Evolutionary conservation across 306 rosid genomes (phyloP), one percentile per base, ranked within the genome.

Genomic region (Cyamopsis tetragonoloba): DNA sequence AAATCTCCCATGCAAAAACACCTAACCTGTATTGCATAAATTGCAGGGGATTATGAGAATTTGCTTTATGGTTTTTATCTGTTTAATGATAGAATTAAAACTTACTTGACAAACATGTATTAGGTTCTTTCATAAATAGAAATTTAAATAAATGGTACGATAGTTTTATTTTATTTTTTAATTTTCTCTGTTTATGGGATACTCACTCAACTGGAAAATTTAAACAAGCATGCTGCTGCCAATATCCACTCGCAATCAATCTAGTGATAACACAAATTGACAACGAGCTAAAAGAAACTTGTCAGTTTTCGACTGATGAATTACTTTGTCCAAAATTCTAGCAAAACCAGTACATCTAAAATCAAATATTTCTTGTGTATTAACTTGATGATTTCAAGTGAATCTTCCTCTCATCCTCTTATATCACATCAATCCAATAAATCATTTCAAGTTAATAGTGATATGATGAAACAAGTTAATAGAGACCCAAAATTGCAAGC

Each of bases 361-460:
- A 19, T 47, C 71, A 47, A 18, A 31, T 44, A 43, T 44, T 30
- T 17, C 59, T 19, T 18, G 46, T 46, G 17, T 4, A 12, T 20
- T 70, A 19, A 30, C 61, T 62, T 5, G 14, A 47, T 22, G 51
- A 15, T 20, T 56, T 56, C 48, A 58, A 30, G 43, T 0, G 7
- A 70, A 20, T 12, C 56, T 57, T 7, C n/a, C 1, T 5, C 26
- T 30, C 34, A 19, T 48, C 30, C 30, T 28, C 14, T 57, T 23
- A 41, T 53, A 73, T 51, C 46, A 51, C 20, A 31, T 62, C 53
- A 73, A 17, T 19, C 2, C 39, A 72, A 37, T 24, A 23, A 23
- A 22, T 24, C 17, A 11, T 28, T 38, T 42, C 18, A 13, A 30
- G 28, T 47, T 6, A 50, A 44, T 23, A 11, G 37, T 10, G 22